These are phyloP conservation scores for Pseudogymnoascus sp. DNA, from an alignment of 2,329 filamentous ascomycete species.

Conservation along the genomic window DNA sequence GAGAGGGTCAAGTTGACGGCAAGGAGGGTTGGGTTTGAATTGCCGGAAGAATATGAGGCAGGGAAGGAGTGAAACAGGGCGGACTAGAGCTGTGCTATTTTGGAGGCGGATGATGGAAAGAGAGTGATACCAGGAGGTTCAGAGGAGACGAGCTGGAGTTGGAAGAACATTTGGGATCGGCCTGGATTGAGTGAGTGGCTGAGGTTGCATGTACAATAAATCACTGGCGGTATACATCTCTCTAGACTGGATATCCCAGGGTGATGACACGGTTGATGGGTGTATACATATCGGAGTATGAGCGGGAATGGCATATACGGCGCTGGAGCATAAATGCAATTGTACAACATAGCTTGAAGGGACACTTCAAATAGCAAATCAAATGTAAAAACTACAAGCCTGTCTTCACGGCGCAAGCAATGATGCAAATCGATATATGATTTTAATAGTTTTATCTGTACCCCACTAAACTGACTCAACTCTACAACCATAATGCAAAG, in stretches of 20 bases:
- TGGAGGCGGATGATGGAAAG: not conserved
- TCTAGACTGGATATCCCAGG: not conserved
- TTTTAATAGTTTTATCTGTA: constrained; percentile 4
- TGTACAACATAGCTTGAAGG: not conserved
- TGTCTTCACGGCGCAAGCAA: not conserved
- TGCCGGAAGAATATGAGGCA: constrained; percentile 57
- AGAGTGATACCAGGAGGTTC: not conserved
- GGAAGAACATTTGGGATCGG: not conserved
- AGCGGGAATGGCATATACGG: constrained; percentile 1
- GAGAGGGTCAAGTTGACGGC: constrained; percentile 80
- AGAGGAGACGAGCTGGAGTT: not conserved
- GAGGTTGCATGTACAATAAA: not conserved
- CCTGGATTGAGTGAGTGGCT: not conserved
- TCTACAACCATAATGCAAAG: constrained; percentile 9
- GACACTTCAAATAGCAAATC: not conserved
- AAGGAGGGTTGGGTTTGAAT: constrained; percentile 79
- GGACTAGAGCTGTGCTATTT: not conserved
- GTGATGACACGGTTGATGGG: not conserved
- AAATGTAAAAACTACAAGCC: not conserved
- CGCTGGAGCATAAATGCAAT: not conserved
- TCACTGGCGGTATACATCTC: not conserved
- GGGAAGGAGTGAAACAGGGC: constrained; percentile 10
- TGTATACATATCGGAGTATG: constrained; percentile 4
- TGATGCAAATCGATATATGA: constrained; percentile 6
- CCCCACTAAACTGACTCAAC: constrained; percentile 7